These are phyloP conservation scores for Erythrophleum fordii DNA, from an alignment of 306 rosid species.

Conservation along the genomic window DNA sequence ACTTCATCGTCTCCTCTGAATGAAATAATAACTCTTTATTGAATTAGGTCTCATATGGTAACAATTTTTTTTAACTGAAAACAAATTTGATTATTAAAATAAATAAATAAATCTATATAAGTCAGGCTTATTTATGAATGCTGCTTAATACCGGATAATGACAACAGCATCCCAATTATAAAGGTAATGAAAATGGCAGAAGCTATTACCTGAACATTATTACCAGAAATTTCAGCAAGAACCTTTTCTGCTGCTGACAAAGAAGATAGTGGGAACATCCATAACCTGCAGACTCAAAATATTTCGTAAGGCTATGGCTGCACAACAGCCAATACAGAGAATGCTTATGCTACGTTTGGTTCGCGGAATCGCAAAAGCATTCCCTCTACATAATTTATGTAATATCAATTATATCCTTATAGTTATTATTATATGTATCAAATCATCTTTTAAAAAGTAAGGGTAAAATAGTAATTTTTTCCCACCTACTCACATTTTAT, in stretches of 20 bases:
- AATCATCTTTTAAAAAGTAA: too few species aligned
- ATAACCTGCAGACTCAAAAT: conserved; percentile 65
- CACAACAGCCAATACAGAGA: conserved; percentile 23
- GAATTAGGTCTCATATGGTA: neutral
- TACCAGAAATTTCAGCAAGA: conserved; percentile 57
- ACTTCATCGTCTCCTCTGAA: neutral
- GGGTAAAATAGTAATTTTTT: too few species aligned
- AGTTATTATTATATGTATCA: too few species aligned
- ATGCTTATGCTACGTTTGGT: too few species aligned
- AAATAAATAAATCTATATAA: neutral
- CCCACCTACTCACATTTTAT: too few species aligned
- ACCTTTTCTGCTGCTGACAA: conserved; percentile 69
- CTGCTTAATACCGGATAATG: neutral
- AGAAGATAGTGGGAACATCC: conserved; percentile 79
- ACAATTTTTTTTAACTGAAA: neutral
- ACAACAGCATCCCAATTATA: conserved; percentile 17
- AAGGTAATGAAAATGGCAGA: conserved; percentile 28
- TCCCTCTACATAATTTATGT: too few species aligned
- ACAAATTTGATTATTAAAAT: conserved; percentile 2
- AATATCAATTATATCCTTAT: too few species aligned
- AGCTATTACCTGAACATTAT: conserved; percentile 69
- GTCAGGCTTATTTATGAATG: neutral
- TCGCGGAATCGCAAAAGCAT: too few species aligned
- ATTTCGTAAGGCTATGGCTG: conserved; percentile 29
- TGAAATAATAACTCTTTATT: neutral